These are phyloP conservation scores for Copromyces sp. DNA, from an alignment of 495 filamentous ascomycete genomes.

Conservation along the genomic window DNA sequence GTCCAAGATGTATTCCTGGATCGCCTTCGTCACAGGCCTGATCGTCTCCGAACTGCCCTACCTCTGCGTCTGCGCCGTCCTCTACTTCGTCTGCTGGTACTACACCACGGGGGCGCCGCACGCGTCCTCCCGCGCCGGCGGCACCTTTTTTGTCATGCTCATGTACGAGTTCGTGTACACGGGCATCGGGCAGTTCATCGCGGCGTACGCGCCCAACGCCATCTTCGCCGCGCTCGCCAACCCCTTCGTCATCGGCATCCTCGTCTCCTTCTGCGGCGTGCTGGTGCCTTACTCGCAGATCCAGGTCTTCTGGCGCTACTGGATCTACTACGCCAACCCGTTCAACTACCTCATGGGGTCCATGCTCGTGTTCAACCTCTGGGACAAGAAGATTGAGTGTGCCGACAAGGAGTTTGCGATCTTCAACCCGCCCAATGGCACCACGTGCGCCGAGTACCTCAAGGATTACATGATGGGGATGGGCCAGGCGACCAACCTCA, in stretches of 20 bases:
- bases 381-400: slow-evolving; percentile 12
- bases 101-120: slow-evolving; percentile 44
- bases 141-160: slow-evolving; percentile 34
- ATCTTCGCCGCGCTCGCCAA: slow-evolving; percentile 45
- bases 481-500: slow-evolving; percentile 23
- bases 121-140: slow-evolving; percentile 32
- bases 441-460: slow-evolving; percentile 20
- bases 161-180: slow-evolving; percentile 40
- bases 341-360: slow-evolving; percentile 46
- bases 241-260: slow-evolving; percentile 37
- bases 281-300: slow-evolving; percentile 42
- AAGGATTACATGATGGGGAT: slow-evolving; percentile 14
- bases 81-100: slow-evolving; percentile 53
- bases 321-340: slow-evolving; percentile 45
- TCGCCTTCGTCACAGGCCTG: slow-evolving; percentile 41
- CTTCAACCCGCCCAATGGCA: slow-evolving; percentile 16
- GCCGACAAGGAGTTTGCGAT: slow-evolving; percentile 11
- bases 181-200: slow-evolving; percentile 36
- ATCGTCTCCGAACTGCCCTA: slow-evolving; percentile 53
- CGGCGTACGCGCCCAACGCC: slow-evolving; percentile 41
- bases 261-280: slow-evolving; percentile 46
- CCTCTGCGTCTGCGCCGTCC: slow-evolving; percentile 39
- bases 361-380: slow-evolving; percentile 16
- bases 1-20: slow-evolving; percentile 67
- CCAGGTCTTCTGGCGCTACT: slow-evolving; percentile 36